phyloP scores from a whole-genome alignment of 306 rosid species.

The Betula pendula region DNA sequence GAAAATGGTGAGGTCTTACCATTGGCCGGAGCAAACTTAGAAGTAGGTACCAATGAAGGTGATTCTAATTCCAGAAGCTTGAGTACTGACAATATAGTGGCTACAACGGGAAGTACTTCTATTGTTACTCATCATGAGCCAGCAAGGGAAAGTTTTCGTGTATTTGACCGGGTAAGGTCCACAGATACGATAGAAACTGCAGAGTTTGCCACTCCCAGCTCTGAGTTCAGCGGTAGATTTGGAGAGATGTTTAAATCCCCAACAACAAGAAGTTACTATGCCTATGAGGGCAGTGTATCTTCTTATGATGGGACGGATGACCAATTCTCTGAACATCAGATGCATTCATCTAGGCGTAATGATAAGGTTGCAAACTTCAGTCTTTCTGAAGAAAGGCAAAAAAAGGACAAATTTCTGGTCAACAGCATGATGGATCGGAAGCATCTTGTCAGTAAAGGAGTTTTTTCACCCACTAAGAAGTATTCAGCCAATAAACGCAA shows the following conservation, averaged over 20 bases:
- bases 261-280: constrained; percentile 38
- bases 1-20: constrained; percentile 25
- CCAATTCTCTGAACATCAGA: constrained; percentile 28
- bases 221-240: constrained; percentile 38
- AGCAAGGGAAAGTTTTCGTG: constrained; percentile 28
- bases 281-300: constrained; percentile 75
- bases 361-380: constrained; percentile 19
- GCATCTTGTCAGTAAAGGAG: constrained; percentile 33
- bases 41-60: constrained; percentile 29
- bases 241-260: constrained; percentile 46
- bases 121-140: constrained; percentile 22
- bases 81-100: constrained; percentile 26
- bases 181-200: constrained; percentile 28
- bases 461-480: constrained; percentile 37
- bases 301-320: constrained; percentile 68
- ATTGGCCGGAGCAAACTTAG: constrained; percentile 31
- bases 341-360: constrained; percentile 32
- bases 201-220: constrained; percentile 38
- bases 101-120: constrained; percentile 37
- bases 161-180: constrained; percentile 34
- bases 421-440: constrained; percentile 32
- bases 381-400: constrained; percentile 44
- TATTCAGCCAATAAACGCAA: constrained; percentile 35
- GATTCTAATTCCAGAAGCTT: constrained; percentile 42
- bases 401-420: constrained; percentile 43